A percentile compares a stretch with the other conserved stretches of the same genome.
Conservation (phyloP, 192 early-diverging fungal species). For the Funneliformis geosporum region DNA sequence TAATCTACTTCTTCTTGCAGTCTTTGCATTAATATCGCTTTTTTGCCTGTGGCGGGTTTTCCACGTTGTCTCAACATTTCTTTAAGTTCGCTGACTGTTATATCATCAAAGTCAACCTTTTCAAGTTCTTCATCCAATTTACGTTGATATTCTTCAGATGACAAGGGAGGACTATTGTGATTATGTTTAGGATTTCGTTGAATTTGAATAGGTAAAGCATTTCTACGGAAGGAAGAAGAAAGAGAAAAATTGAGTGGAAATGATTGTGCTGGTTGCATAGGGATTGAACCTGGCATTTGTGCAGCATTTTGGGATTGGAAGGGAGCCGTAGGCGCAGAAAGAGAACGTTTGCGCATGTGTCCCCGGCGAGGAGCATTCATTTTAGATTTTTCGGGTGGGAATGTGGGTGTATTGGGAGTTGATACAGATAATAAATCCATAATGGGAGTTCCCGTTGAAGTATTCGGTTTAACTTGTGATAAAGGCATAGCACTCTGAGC, state of each 20-base stretch:
- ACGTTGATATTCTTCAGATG: constrained; percentile 52
- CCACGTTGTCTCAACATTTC: constrained; percentile 69
- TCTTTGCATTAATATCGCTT: constrained; percentile 67
- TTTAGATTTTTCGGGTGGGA: constrained; percentile 15
- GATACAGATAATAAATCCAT: constrained; percentile 12
- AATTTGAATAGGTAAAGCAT: constrained; percentile 34
- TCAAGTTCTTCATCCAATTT: constrained; percentile 64
- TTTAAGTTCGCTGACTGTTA: constrained; percentile 74
- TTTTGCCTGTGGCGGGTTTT: constrained; percentile 70
- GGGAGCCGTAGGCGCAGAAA: constrained; percentile 25
- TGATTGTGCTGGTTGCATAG: constrained; percentile 18
- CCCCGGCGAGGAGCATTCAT: constrained; percentile 6
- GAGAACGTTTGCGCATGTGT: constrained; percentile 32
- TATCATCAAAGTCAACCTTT: constrained; percentile 70
- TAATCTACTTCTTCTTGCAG: constrained; percentile 60
- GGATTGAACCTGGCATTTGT: constrained; percentile 1
- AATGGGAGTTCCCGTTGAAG: not conserved
- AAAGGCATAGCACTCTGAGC: constrained; percentile 1
- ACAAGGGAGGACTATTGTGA: constrained; percentile 19
- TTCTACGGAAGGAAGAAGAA: constrained; percentile 11
- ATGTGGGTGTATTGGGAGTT: constrained; percentile 20
- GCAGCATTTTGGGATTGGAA: not conserved
- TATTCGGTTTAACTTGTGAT: constrained; percentile 3
- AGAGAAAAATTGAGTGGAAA: constrained; percentile 11
- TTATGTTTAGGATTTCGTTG: constrained; percentile 28